Evolutionary conservation across 768 basidiomycete genomes (phyloP).

Genomic region (Phylloporus sp.): DNA sequence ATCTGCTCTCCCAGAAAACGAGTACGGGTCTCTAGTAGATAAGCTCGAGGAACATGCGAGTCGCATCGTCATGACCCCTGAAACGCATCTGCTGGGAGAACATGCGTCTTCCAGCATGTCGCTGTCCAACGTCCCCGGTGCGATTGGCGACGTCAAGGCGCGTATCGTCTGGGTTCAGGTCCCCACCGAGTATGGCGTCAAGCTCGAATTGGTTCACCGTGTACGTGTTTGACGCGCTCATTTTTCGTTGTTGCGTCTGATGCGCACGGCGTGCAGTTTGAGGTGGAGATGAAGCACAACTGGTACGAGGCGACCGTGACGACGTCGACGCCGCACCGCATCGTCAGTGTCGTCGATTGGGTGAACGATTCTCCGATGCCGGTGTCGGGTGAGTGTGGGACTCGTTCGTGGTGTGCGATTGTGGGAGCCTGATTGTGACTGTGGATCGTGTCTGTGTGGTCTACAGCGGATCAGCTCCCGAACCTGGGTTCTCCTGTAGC

Average conservation of each 20-base stretch:
- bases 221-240: conserved; percentile 7
- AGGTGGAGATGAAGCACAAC: conserved; percentile 90
- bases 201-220: conserved; percentile 62
- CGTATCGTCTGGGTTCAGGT: conserved; percentile 78
- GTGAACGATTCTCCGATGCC: conserved; percentile 66
- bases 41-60: conserved; percentile 49
- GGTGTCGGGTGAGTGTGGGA: conserved; percentile 16
- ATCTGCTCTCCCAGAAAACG: conserved; percentile 54
- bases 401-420: not conserved
- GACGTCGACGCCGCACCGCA: conserved; percentile 60
- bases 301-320: conserved; percentile 92
- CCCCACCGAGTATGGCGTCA: conserved; percentile 53
- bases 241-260: not conserved
- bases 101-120: conserved; percentile 34
- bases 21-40: conserved; percentile 41
- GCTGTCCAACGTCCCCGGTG: conserved; percentile 51
- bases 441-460: not conserved
- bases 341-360: conserved; percentile 92
- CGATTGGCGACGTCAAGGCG: conserved; percentile 76
- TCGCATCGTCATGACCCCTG: conserved; percentile 41
- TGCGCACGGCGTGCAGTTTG: conserved; percentile 47
- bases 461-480: conserved; percentile 9
- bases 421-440: conserved; percentile 1
- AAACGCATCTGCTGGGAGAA: conserved; percentile 42
- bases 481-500: conserved; percentile 23